phyloP scores from a whole-genome alignment of 352 stramenopile species.

The Phytophthora citricola region DNA sequence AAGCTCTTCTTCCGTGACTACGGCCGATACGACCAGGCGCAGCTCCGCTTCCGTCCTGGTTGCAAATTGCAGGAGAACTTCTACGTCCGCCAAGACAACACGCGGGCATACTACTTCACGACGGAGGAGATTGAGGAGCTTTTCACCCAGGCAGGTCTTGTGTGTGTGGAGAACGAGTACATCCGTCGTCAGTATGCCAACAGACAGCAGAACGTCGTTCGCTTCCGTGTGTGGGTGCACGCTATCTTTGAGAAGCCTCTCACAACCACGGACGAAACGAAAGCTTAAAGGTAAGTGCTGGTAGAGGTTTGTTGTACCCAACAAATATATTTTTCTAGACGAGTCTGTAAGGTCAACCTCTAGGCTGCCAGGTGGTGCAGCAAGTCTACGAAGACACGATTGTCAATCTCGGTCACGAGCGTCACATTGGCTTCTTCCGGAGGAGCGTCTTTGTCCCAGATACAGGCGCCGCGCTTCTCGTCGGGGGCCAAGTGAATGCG shows the following conservation, averaged over 20 bases:
- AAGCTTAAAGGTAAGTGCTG: slow-evolving; percentile 18
- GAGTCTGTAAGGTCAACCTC: slow-evolving; percentile 1
- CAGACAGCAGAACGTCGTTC: slow-evolving; percentile 83
- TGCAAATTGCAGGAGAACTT: slow-evolving; percentile 95
- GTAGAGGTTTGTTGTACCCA: background rate
- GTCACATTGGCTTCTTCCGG: slow-evolving; percentile 63
- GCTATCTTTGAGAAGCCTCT: slow-evolving; percentile 85
- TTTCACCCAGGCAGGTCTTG: slow-evolving; percentile 65
- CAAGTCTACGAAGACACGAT: slow-evolving; percentile 64
- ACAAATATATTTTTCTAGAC: slow-evolving; percentile 28
- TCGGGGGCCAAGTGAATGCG: slow-evolving; percentile 64
- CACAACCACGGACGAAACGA: slow-evolving; percentile 2
- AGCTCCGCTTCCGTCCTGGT: slow-evolving; percentile 91
- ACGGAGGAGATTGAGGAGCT: slow-evolving; percentile 79
- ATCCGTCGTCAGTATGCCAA: slow-evolving; percentile 91
- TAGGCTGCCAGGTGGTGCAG: slow-evolving; percentile 52
- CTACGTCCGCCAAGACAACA: slow-evolving; percentile 96
- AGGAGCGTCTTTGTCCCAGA: slow-evolving; percentile 51
- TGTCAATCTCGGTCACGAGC: slow-evolving; percentile 71
- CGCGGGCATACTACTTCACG: slow-evolving; percentile 96
- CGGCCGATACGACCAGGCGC: slow-evolving; percentile 95
- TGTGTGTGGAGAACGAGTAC: slow-evolving; percentile 82
- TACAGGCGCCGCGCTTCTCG: slow-evolving; percentile 54
- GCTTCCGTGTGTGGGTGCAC: slow-evolving; percentile 91
- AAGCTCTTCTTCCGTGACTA: slow-evolving; percentile 96